phyloP scores from a whole-genome alignment of 2,329 filamentous ascomycete species.

The Aspergillus costaricaensis region DNA sequence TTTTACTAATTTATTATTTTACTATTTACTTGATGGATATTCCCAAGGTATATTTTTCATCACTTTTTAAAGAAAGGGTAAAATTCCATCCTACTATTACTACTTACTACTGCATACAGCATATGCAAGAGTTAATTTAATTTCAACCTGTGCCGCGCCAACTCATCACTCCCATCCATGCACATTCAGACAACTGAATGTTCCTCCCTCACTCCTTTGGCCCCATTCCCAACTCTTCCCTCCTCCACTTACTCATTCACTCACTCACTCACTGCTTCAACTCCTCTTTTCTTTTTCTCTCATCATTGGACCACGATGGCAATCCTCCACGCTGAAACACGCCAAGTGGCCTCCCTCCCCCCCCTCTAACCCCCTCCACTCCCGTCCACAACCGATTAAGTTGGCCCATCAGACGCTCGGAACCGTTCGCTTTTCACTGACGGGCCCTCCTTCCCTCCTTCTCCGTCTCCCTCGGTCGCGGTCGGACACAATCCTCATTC shows the following conservation, averaged over 20 bases:
- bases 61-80: too few relatives aligned
- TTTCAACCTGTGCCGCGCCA: too few relatives aligned
- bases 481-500: not conserved
- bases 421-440: not conserved
- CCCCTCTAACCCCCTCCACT: not conserved
- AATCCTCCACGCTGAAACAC: conserved; percentile 1
- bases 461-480: not conserved
- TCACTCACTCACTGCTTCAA: too few relatives aligned
- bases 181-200: not conserved
- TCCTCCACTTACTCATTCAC: not conserved
- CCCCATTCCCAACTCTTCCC: not conserved
- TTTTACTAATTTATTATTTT: too few relatives aligned
- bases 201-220: not conserved
- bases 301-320: conserved; percentile 1
- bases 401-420: not conserved
- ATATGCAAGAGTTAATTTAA: too few relatives aligned
- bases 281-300: too few relatives aligned
- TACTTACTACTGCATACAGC: too few relatives aligned
- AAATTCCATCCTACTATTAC: too few relatives aligned
- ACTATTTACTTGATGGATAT: too few relatives aligned
- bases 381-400: not conserved
- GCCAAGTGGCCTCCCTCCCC: not conserved
- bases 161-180: not conserved
- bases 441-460: not conserved
- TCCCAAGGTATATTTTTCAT: too few relatives aligned